Evolutionary conservation across 768 basidiomycete species (phyloP).

Genomic region (Lyophyllum semitale): DNA sequence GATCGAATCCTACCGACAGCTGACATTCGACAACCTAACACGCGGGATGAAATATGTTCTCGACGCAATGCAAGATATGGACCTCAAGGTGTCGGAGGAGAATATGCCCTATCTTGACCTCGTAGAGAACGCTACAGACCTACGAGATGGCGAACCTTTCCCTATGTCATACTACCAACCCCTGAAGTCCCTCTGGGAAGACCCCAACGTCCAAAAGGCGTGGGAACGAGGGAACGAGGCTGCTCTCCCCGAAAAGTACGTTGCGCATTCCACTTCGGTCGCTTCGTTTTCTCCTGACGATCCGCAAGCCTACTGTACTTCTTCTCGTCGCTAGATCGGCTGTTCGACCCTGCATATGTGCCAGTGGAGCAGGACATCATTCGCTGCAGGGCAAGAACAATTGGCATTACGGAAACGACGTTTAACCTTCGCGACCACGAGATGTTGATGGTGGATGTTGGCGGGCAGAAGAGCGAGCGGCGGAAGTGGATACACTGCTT

Average conservation of each 20-base stretch:
- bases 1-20: constrained; percentile 86
- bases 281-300: constrained; percentile 8
- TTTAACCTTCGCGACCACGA: constrained; percentile 80
- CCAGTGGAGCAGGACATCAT: constrained; percentile 90
- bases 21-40: constrained; percentile 91
- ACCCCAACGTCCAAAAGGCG: constrained; percentile 73
- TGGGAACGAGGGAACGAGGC: constrained; percentile 86
- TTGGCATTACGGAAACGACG: constrained; percentile 87
- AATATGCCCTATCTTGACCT: constrained; percentile 61
- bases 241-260: constrained; percentile 87
- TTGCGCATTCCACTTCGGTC: background rate
- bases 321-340: constrained; percentile 74
- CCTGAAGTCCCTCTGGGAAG: constrained; percentile 74
- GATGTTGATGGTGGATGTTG: constrained; percentile 92
- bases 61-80: constrained; percentile 90
- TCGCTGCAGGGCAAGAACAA: constrained; percentile 82
- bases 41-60: constrained; percentile 82
- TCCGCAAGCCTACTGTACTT: constrained; percentile 67
- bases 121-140: constrained; percentile 67
- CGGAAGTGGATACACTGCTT: constrained; percentile 96
- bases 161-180: constrained; percentile 68
- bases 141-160: constrained; percentile 82
- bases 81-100: constrained; percentile 66
- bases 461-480: constrained; percentile 91
- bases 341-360: constrained; percentile 72